phyloP scores from a whole-genome alignment of 1,139 yeast species.

The Geotrichum cucujoidarum region DNA sequence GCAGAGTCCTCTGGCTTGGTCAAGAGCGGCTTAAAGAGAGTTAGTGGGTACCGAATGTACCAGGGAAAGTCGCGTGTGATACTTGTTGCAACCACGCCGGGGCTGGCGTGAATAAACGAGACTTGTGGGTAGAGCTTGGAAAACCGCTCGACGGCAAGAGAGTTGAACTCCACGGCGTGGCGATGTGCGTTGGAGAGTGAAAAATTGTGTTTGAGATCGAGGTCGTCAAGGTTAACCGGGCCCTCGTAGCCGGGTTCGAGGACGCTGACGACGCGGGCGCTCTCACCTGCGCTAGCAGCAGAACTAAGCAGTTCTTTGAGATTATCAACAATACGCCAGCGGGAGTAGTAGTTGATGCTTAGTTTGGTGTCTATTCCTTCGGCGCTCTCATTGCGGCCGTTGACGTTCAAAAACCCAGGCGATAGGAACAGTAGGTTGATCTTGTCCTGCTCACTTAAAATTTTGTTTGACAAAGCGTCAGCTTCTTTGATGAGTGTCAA shows the following conservation, averaged over 20 bases:
- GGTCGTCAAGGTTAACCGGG: slow-evolving; percentile 25
- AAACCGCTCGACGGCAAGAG: slow-evolving; percentile 27
- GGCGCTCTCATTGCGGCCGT: slow-evolving; percentile 20
- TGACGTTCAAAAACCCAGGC: slow-evolving; percentile 27
- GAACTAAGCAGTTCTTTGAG: slow-evolving; percentile 27
- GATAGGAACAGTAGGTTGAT: slow-evolving; percentile 30
- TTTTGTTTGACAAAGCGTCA: slow-evolving; percentile 23
- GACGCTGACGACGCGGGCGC: slow-evolving; percentile 24
- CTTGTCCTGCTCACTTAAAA: slow-evolving; percentile 27
- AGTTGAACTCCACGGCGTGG: slow-evolving; percentile 22
- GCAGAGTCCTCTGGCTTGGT: slow-evolving; percentile 24
- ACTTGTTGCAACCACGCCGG: slow-evolving; percentile 31
- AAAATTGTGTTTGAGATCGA: slow-evolving; percentile 27
- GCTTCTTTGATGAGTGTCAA: slow-evolving; percentile 27
- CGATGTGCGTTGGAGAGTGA: slow-evolving; percentile 10
- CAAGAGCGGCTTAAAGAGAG: slow-evolving; percentile 14
- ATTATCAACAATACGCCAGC: slow-evolving; percentile 21
- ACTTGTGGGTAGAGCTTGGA: slow-evolving; percentile 29
- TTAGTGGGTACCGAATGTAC: slow-evolving; percentile 18
- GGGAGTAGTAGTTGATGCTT: background rate
- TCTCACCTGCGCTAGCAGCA: slow-evolving; percentile 23
- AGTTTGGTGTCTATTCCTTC: background rate
- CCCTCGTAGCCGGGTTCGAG: slow-evolving; percentile 29
- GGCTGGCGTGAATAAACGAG: slow-evolving; percentile 30
- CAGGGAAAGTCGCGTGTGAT: slow-evolving; percentile 26